phyloP scores from a whole-genome alignment of 257 asterid genomes.

The Gardenia jasminoides region DNA sequence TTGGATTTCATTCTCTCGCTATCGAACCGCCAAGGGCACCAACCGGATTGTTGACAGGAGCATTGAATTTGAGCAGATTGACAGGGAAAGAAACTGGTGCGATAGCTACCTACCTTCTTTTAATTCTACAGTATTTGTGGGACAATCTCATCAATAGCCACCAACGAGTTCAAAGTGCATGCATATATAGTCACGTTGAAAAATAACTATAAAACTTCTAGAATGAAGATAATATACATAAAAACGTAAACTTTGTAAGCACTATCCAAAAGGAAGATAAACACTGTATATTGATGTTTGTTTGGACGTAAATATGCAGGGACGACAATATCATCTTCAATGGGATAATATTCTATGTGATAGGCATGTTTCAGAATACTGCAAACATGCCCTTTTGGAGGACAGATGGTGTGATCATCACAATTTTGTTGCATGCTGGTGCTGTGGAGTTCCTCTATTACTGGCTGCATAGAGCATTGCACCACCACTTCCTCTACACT shows the following conservation, averaged over 20 bases:
- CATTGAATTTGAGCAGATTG: constrained; percentile 89
- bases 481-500: constrained; percentile 86
- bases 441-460: constrained; percentile 88
- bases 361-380: constrained; percentile 16
- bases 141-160: too few relatives aligned
- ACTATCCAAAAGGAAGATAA: too few relatives aligned
- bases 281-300: neutral
- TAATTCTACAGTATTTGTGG: neutral
- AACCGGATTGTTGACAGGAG: constrained; percentile 67
- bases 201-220: too few relatives aligned
- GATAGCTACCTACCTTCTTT: too few relatives aligned
- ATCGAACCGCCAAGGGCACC: constrained; percentile 67
- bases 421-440: constrained; percentile 56
- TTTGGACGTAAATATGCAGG: constrained; percentile 36
- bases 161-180: too few relatives aligned
- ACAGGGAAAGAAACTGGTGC: constrained; percentile 77
- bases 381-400: constrained; percentile 65
- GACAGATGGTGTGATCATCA: constrained; percentile 51
- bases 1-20: constrained; percentile 74
- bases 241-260: too few relatives aligned
- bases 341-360: constrained; percentile 55
- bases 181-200: too few relatives aligned
- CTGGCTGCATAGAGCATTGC: constrained; percentile 91
- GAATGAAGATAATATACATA: too few relatives aligned
- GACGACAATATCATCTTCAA: constrained; percentile 81